Conservation (phyloP, 176 grass and related monocot genomes). For the Paspalum notatum region DNA sequence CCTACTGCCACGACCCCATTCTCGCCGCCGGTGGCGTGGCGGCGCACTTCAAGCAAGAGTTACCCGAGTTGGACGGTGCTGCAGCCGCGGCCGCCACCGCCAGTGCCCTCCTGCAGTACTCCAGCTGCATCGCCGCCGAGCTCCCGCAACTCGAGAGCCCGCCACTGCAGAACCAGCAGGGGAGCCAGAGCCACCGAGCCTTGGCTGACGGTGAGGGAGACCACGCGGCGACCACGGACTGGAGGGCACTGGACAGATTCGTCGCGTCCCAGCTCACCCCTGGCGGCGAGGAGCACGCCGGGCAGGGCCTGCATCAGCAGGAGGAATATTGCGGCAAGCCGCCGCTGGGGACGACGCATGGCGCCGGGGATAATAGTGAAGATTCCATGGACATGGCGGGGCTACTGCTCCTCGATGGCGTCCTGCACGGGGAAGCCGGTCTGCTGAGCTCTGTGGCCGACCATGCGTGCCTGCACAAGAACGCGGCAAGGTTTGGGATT, state of each 20-base stretch:
- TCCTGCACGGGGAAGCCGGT: conserved; percentile 21
- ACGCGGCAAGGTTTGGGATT: not conserved
- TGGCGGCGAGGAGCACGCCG: not conserved
- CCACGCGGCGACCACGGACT: conserved; percentile 42
- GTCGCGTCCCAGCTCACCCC: conserved; percentile 70
- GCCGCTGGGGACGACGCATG: not conserved
- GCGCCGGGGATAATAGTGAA: not conserved
- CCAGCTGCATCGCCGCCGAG: conserved; percentile 37
- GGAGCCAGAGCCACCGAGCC: not conserved
- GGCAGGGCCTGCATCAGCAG: not conserved
- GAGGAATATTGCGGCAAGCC: not conserved
- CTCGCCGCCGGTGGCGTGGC: conserved; percentile 10
- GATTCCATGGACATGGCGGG: conserved; percentile 35
- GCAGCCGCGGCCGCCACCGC: not conserved
- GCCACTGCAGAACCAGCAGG: conserved; percentile 21
- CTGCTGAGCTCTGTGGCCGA: conserved; percentile 34
- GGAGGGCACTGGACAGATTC: conserved; percentile 65
- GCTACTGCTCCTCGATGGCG: conserved; percentile 35
- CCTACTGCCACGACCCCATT: conserved; percentile 36
- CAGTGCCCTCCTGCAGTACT: conserved; percentile 44
- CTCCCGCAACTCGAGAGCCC: conserved; percentile 64
- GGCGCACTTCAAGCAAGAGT: conserved; percentile 43
- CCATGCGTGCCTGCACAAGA: conserved; percentile 16
- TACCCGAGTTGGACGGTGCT: conserved; percentile 11
- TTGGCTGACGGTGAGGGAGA: conserved; percentile 20